These are phyloP conservation scores for Phytophthora pseudosyringae DNA, from an alignment of 352 stramenopile genomes.

Conservation along the genomic window DNA sequence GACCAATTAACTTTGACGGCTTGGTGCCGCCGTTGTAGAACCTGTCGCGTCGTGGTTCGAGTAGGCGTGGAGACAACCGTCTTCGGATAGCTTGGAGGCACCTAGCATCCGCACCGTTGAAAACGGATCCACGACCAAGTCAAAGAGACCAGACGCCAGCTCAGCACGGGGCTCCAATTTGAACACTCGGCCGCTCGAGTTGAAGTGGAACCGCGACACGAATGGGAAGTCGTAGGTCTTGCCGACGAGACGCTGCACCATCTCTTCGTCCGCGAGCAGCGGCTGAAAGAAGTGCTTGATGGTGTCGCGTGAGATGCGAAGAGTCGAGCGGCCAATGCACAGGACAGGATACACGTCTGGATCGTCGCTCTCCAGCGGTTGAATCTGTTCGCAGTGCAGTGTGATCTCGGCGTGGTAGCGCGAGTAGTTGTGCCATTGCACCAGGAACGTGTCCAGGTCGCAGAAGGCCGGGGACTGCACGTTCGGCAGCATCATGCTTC, in stretches of 20 bases:
- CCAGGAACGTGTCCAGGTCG: slow-evolving; percentile 57
- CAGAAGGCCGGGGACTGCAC: slow-evolving; percentile 60
- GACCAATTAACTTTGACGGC: too few relatives aligned
- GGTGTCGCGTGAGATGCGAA: slow-evolving; percentile 68
- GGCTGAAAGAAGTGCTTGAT: slow-evolving; percentile 73
- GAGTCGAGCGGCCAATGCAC: slow-evolving; percentile 45
- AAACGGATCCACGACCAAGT: slow-evolving; percentile 62
- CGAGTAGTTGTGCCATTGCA: slow-evolving; percentile 70
- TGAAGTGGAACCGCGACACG: slow-evolving; percentile 64
- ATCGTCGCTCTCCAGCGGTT: slow-evolving; percentile 45
- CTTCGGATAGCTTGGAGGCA: slow-evolving; percentile 55
- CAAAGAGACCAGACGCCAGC: slow-evolving; percentile 53
- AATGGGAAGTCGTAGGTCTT: slow-evolving; percentile 66
- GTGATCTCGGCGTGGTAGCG: slow-evolving; percentile 57
- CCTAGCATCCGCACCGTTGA: slow-evolving; percentile 59
- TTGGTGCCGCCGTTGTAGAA: neutral
- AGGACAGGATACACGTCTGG: slow-evolving; percentile 45
- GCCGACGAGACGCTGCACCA: slow-evolving; percentile 71
- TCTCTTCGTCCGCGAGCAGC: slow-evolving; percentile 54
- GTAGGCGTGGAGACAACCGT: slow-evolving; percentile 65
- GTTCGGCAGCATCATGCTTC: slow-evolving; percentile 53
- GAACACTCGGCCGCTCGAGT: slow-evolving; percentile 53
- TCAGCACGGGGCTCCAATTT: slow-evolving; percentile 59
- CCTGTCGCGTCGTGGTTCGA: slow-evolving; percentile 21
- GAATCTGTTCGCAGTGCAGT: slow-evolving; percentile 41